Evolutionary conservation across 805 yeast species (phyloP).

Genomic region (Tetrapisispora namnaoensis): DNA sequence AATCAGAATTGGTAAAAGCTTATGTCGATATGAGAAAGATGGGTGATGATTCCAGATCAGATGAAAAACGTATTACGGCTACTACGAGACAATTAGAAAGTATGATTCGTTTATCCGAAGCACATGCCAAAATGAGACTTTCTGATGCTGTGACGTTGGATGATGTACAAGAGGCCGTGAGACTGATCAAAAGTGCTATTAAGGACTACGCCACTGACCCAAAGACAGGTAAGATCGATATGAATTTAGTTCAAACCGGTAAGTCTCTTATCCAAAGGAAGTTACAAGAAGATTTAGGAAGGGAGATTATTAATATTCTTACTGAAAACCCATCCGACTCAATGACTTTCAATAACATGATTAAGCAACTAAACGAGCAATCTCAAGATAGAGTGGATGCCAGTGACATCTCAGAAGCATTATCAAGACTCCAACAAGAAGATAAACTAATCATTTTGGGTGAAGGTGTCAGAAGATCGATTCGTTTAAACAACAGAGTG

Average conservation of each 20-base stretch:
- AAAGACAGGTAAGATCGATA: conserved; percentile 88
- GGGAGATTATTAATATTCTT: conserved; percentile 47
- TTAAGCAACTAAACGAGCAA: conserved; percentile 51
- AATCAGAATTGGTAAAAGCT: conserved; percentile 71
- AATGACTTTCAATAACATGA: conserved; percentile 50
- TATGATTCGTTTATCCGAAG: conserved; percentile 90
- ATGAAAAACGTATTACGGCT: conserved; percentile 91
- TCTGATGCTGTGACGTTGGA: conserved; percentile 56
- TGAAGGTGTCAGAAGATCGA: conserved; percentile 58
- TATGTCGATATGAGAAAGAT: conserved; percentile 90
- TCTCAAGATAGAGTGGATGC: conserved; percentile 56
- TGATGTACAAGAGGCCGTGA: conserved; percentile 89
- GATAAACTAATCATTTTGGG: conserved; percentile 61
- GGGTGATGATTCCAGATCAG: conserved; percentile 81
- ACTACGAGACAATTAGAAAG: conserved; percentile 95
- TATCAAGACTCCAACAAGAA: conserved; percentile 61
- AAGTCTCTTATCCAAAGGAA: conserved; percentile 80
- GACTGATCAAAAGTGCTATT: conserved; percentile 86
- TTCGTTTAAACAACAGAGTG: conserved; percentile 32
- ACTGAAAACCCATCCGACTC: conserved; percentile 40
- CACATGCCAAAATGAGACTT: conserved; percentile 94
- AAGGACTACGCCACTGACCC: conserved; percentile 99
- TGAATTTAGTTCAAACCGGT: conserved; percentile 96
- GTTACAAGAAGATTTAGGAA: conserved; percentile 59
- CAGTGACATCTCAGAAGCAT: conserved; percentile 55